Conservation (phyloP, 1,139 yeast species). For the Yamadazyma oceani region DNA sequence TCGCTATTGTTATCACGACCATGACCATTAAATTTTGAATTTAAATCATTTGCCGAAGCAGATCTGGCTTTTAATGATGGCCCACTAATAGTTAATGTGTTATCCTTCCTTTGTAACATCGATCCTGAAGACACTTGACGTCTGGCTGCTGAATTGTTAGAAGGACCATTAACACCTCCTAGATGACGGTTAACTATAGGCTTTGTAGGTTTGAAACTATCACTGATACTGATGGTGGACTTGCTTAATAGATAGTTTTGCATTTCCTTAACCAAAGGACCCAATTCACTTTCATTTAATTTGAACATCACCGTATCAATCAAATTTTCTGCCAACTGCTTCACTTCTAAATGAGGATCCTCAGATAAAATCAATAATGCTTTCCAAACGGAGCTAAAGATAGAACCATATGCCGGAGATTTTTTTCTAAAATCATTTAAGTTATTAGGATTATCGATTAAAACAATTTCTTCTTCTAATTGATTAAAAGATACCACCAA, state of each 20-base stretch:
- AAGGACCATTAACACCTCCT: slow-evolving; percentile 8
- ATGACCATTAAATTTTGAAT: slow-evolving; percentile 11
- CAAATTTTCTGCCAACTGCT: slow-evolving; percentile 67
- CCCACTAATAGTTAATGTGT: slow-evolving; percentile 31
- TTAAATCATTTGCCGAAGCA: slow-evolving; percentile 28
- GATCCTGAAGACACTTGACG: slow-evolving; percentile 39
- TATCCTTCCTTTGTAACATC: slow-evolving; percentile 28
- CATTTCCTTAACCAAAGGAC: slow-evolving; percentile 62
- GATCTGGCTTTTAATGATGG: slow-evolving; percentile 31
- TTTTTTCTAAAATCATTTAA: slow-evolving; percentile 60
- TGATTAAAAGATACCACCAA: slow-evolving; percentile 87
- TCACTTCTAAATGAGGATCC: slow-evolving; percentile 88
- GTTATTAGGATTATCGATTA: slow-evolving; percentile 59
- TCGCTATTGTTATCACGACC: slow-evolving; percentile 13
- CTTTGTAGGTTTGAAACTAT: slow-evolving; percentile 36
- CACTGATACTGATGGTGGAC: slow-evolving; percentile 42
- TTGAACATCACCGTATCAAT: slow-evolving; percentile 73
- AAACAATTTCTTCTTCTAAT: slow-evolving; percentile 74
- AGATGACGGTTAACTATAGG: slow-evolving; percentile 35
- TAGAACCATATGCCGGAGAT: slow-evolving; percentile 80
- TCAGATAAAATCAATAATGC: slow-evolving; percentile 76
- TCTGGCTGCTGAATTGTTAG: slow-evolving; percentile 16
- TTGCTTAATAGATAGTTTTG: slow-evolving; percentile 62
- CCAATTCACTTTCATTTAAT: slow-evolving; percentile 66
- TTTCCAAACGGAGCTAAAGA: slow-evolving; percentile 88